Conservation (phyloP, 2,329 filamentous ascomycete genomes). For the Fusarium udum region DNA sequence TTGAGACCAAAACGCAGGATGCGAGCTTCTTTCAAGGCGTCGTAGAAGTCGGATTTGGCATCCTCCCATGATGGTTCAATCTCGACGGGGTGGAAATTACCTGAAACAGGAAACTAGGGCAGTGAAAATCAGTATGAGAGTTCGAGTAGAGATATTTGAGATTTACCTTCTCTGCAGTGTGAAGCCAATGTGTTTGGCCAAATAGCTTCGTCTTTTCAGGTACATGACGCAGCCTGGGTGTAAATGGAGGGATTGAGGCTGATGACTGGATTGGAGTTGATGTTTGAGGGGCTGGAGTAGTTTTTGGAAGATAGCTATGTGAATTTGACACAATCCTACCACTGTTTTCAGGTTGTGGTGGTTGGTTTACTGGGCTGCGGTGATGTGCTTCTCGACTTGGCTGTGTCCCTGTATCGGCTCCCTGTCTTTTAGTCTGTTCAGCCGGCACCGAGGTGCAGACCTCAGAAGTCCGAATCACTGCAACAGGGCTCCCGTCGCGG, state of each 20-base stretch:
- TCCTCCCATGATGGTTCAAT: conserved; percentile 40
- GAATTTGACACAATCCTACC: not conserved
- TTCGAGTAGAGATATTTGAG: not conserved
- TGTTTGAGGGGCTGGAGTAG: not conserved
- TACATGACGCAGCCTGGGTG: conserved; percentile 39
- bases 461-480: not conserved
- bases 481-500: conserved; percentile 27
- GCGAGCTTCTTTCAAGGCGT: conserved; percentile 34
- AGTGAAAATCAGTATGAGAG: conserved; percentile 1
- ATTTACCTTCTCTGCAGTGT: conserved; percentile 39
- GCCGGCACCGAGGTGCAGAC: not conserved
- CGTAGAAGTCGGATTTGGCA: conserved; percentile 38
- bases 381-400: conserved; percentile 4
- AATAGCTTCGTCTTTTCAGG: conserved; percentile 43
- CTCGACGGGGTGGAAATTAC: conserved; percentile 38
- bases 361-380: conserved; percentile 13
- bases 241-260: conserved; percentile 34
- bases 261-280: not conserved
- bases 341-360: not conserved
- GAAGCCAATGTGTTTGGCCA: conserved; percentile 43
- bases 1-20: conserved; percentile 33
- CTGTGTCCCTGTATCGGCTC: not conserved
- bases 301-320: not conserved
- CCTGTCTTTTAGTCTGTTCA: not conserved
- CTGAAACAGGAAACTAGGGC: conserved; percentile 37